Percentiles rank a stretch among this genome's conserved stretches.
These are phyloP conservation scores for Neofusicoccum laricinum DNA, from an alignment of 2,329 filamentous ascomycete genomes.

Conservation along the genomic window DNA sequence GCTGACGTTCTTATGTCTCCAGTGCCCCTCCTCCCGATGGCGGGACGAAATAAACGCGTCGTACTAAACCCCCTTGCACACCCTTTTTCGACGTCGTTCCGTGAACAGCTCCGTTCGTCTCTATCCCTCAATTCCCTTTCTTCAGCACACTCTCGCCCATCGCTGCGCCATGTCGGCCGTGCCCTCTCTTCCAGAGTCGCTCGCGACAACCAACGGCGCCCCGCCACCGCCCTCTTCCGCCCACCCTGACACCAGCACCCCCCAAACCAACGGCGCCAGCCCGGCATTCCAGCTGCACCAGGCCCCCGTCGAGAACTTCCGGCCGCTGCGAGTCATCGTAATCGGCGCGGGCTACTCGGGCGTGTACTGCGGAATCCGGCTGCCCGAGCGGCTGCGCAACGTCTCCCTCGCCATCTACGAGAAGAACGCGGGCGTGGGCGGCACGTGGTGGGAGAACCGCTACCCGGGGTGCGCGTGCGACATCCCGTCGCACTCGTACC, in stretches of 20 bases:
- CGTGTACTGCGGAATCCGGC: constrained; percentile 44
- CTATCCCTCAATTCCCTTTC: not conserved
- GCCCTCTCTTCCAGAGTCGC: constrained; percentile 26
- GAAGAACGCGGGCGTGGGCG: constrained; percentile 42
- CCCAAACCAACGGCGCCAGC: constrained; percentile 17
- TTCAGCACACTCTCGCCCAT: not conserved
- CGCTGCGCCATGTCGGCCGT: constrained; percentile 28
- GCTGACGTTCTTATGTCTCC: not conserved
- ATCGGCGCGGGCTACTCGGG: constrained; percentile 46
- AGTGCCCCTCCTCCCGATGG: not conserved
- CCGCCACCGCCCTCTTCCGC: constrained; percentile 20
- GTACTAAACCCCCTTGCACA: too few species aligned
- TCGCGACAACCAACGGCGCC: not conserved
- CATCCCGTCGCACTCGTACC: constrained; percentile 42
- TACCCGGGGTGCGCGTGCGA: constrained; percentile 46
- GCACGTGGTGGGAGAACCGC: constrained; percentile 33
- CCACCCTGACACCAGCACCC: not conserved
- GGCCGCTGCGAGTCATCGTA: constrained; percentile 43
- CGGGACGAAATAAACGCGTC: not conserved
- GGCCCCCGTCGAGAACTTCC: constrained; percentile 40
- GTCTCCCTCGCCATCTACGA: constrained; percentile 42
- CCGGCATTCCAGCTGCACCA: constrained; percentile 34
- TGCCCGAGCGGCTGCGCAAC: constrained; percentile 40
- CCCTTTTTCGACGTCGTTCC: too few species aligned
- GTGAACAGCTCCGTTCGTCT: too few species aligned